phyloP scores from a whole-genome alignment of 1,284 basidiomycete species.

The Trichosporon coremiiforme region DNA sequence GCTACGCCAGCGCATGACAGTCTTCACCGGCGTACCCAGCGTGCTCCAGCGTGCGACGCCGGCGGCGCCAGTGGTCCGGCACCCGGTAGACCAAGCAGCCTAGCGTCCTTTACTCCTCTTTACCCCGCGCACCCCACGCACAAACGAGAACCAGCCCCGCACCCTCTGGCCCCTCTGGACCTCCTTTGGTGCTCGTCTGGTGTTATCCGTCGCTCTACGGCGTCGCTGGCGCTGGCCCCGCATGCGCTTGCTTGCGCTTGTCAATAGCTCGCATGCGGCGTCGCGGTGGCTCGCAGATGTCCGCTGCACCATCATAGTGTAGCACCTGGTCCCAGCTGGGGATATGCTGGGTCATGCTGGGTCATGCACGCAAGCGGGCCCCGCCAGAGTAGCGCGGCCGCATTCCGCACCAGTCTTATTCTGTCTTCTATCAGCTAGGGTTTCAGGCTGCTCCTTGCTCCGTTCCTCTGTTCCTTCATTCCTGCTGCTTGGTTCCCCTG shows the following conservation, averaged over 20 bases:
- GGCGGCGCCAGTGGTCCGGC: neutral
- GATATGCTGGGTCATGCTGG: too few relatives aligned
- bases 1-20: too few relatives aligned
- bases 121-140: constrained; percentile 4
- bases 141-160: neutral
- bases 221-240: neutral
- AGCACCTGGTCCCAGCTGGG: neutral
- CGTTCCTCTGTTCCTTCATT: neutral
- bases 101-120: neutral
- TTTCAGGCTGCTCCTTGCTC: neutral
- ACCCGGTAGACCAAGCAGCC: neutral
- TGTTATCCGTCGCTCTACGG: too few relatives aligned
- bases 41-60: too few relatives aligned
- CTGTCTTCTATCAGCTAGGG: constrained; percentile 10
- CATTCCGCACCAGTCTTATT: constrained; percentile 12
- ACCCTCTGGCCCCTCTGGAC: neutral
- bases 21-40: neutral
- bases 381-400: neutral
- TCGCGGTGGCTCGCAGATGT: too few relatives aligned
- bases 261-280: too few relatives aligned
- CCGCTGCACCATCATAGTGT: too few relatives aligned
- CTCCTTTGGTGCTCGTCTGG: too few relatives aligned
- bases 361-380: neutral
- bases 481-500: neutral
- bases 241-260: too few relatives aligned